Evolutionary conservation across 805 yeast species (phyloP), one percentile per base, ranked within the genome.

Genomic region (Pichia scutulata): DNA sequence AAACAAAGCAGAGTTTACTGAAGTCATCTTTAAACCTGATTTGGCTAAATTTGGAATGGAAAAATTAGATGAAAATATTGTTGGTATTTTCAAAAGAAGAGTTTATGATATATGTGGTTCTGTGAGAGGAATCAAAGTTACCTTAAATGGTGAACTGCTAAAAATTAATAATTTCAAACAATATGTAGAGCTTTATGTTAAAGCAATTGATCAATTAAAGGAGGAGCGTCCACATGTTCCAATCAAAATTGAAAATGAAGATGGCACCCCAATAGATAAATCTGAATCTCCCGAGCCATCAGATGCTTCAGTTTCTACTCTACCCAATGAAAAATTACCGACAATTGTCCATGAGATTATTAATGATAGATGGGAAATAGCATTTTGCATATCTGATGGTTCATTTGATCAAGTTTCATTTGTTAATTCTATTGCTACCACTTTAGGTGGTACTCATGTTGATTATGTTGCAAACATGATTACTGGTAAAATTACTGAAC

Each of bases 361-460:
- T 43, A 86, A 82, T 60, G 93, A 86, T 51, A 77, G 97, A 55
- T 93, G 99, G 99, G 99, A 93, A 67, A 68, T 93, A 53, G 99
- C 96, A 0, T 92, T 93, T 71, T 92, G 96, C 1, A 85, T 89
- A 5, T 86, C 97, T 41, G 96, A 89, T 61, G 92, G 90, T 4
- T 70, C 78, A 2, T 93, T 93, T 68, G 87, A 88, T 60, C 99
- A 93, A 66, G 93, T 93, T 41, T 90, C 97, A 36, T 93, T 93
- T 70, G 99, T 93, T 16, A 93, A 93, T 65, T 89, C 97, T 7
- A 93, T 93, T 64, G 99, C 99, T 0, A 93, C 99, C 0, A 92
- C 98, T 0, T 72, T 92, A 1, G 99, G 99, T 53, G 99, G 99
- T 59, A 86, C 99, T 0, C 99, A 93, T 66, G 95, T 89, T 36